A percentile compares a stretch with the other conserved stretches of the same genome.
phyloP scores from a whole-genome alignment of 1,139 yeast species.

The Yamadazyma conglobata region DNA sequence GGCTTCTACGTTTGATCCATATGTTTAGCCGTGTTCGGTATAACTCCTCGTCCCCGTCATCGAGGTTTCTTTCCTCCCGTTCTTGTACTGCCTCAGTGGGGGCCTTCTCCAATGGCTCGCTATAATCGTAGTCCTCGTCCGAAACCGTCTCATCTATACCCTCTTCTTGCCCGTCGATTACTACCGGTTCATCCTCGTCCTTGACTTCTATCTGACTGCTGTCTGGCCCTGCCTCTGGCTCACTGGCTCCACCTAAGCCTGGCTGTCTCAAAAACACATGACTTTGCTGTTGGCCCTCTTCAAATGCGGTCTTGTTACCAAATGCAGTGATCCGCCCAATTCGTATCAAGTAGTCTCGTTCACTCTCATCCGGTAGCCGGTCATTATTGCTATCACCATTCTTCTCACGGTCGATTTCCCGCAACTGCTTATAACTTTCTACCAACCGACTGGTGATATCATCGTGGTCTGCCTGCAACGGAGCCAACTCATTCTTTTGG shows the following conservation, averaged over 20 bases:
- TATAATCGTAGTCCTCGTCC: conserved; percentile 12
- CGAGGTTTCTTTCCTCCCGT: conserved; percentile 38
- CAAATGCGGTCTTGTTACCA: conserved; percentile 64
- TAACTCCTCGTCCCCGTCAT: conserved; percentile 73
- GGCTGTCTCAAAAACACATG: conserved; percentile 37
- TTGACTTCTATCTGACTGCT: conserved; percentile 5
- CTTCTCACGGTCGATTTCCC: conserved; percentile 13
- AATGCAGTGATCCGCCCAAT: conserved; percentile 95
- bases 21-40: conserved; percentile 55
- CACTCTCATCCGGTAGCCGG: conserved; percentile 63
- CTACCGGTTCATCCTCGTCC: conserved; percentile 3
- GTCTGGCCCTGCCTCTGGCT: conserved; percentile 5
- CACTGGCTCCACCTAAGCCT: conserved; percentile 25
- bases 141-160: conserved; percentile 16
- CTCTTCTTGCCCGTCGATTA: conserved; percentile 8
- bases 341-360: conserved; percentile 74
- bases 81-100: conserved; percentile 1
- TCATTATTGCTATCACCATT: conserved; percentile 22
- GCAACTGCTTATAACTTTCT: conserved; percentile 23
- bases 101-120: conserved; percentile 13
- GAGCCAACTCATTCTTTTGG: conserved; percentile 48
- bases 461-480: conserved; percentile 53
- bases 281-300: conserved; percentile 21
- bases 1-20: conserved; percentile 56
- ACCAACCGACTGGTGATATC: conserved; percentile 62